phyloP scores from a whole-genome alignment of 768 basidiomycete genomes.

The Lanmaoa pseudosensibilis region DNA sequence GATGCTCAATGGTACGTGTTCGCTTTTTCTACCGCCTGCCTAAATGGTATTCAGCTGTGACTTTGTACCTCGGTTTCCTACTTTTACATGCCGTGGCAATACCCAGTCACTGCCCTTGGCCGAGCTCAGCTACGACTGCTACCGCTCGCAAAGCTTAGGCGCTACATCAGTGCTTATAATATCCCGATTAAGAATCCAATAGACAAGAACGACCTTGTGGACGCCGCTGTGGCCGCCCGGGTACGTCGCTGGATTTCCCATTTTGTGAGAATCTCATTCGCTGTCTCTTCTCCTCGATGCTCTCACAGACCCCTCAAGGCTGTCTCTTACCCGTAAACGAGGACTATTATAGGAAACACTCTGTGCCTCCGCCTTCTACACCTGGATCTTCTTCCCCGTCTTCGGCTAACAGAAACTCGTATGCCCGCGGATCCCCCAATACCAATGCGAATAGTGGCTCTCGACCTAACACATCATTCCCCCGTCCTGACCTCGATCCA shows the following conservation, averaged over 20 bases:
- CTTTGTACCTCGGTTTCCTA: not conserved
- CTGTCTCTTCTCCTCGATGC: not conserved
- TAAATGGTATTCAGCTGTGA: not conserved
- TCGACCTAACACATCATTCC: constrained; percentile 39
- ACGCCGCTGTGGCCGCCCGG: constrained; percentile 50
- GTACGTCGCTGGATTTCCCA: constrained; percentile 41
- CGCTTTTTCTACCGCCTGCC: not conserved
- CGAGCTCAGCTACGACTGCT: constrained; percentile 54
- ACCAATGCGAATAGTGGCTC: constrained; percentile 17
- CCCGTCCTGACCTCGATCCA: constrained; percentile 65
- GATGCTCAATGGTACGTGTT: constrained; percentile 55
- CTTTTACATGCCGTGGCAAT: not conserved
- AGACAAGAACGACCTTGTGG: constrained; percentile 79
- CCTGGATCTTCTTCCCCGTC: constrained; percentile 13
- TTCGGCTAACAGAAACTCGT: constrained; percentile 18
- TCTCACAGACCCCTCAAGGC: constrained; percentile 52
- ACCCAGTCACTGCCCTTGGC: constrained; percentile 67
- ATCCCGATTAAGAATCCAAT: constrained; percentile 61
- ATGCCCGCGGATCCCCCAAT: constrained; percentile 13
- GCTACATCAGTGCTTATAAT: constrained; percentile 69
- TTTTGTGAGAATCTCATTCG: not conserved
- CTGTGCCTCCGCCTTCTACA: constrained; percentile 21
- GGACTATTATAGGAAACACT: constrained; percentile 41
- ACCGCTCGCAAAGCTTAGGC: constrained; percentile 62
- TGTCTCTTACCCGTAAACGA: constrained; percentile 63